These are phyloP conservation scores for Chamaecrista fasciculata DNA, from an alignment of 306 rosid species.

Conservation along the genomic window DNA sequence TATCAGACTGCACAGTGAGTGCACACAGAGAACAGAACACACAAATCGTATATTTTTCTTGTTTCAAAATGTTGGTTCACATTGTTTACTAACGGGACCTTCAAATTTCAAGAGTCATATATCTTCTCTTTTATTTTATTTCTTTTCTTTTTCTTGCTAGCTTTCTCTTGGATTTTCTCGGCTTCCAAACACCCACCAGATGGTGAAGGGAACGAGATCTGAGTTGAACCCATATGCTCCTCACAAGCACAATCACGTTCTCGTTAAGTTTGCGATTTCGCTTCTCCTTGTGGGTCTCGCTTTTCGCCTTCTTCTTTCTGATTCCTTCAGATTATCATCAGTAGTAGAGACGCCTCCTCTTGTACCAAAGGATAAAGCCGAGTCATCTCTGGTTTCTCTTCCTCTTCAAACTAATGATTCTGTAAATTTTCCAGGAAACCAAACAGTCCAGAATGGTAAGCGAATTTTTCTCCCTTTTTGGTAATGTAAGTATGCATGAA, in stretches of 20 bases:
- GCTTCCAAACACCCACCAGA: constrained; percentile 1
- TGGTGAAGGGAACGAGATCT: constrained; percentile 22
- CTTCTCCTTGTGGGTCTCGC: constrained; percentile 33
- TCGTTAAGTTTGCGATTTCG: constrained; percentile 30
- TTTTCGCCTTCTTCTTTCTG: constrained; percentile 24
- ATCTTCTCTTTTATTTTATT: too few relatives aligned
- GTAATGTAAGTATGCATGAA: not conserved
- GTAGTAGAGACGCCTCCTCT: constrained; percentile 12
- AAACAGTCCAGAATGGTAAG: constrained; percentile 14
- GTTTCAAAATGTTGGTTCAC: too few relatives aligned
- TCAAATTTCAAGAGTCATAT: too few relatives aligned
- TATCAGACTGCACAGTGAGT: too few relatives aligned
- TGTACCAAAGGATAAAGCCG: not conserved
- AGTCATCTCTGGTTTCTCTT: constrained; percentile 1
- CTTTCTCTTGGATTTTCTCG: not conserved
- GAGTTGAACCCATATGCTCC: constrained; percentile 3
- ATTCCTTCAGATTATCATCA: constrained; percentile 28
- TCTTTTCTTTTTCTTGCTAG: not conserved
- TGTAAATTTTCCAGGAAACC: constrained; percentile 25
- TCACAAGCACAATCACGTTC: constrained; percentile 19
- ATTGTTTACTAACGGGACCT: too few relatives aligned
- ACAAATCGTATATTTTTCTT: too few relatives aligned
- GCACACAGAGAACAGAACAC: not conserved
- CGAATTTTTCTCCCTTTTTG: not conserved
- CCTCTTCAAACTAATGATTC: constrained; percentile 4